phyloP scores from a whole-genome alignment of 148 eudicot genomes.

The Amaranthus cruentus region DNA sequence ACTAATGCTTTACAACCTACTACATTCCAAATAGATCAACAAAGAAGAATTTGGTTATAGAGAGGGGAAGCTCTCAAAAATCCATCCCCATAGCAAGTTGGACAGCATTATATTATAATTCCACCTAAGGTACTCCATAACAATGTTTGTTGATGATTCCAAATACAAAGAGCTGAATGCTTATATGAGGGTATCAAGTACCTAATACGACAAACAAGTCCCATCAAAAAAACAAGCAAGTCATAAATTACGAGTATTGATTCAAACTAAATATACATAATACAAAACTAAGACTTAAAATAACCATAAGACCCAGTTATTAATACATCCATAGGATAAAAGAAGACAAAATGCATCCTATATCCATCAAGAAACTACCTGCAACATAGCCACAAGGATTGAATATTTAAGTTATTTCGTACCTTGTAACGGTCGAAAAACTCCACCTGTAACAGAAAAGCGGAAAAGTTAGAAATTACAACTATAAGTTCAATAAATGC shows the following conservation, averaged over 20 bases:
- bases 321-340: neutral
- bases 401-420: conserved; percentile 13
- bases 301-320: neutral
- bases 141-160: neutral
- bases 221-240: neutral
- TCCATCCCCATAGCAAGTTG: neutral
- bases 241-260: no score
- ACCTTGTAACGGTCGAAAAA: conserved; percentile 97
- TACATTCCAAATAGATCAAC: neutral
- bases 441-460: conserved; percentile 55
- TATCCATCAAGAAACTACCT: neutral
- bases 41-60: neutral
- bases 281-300: neutral
- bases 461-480: neutral
- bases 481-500: neutral
- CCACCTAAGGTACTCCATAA: neutral
- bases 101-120: neutral
- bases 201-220: neutral
- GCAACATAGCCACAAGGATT: neutral
- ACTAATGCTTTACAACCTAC: neutral
- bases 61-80: neutral
- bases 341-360: neutral
- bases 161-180: neutral
- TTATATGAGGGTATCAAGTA: neutral
- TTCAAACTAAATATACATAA: no score